Percentiles rank a stretch among this genome's conserved stretches.
phyloP scores from a whole-genome alignment of 1,139 yeast genomes.

The Pichia sp. region DNA sequence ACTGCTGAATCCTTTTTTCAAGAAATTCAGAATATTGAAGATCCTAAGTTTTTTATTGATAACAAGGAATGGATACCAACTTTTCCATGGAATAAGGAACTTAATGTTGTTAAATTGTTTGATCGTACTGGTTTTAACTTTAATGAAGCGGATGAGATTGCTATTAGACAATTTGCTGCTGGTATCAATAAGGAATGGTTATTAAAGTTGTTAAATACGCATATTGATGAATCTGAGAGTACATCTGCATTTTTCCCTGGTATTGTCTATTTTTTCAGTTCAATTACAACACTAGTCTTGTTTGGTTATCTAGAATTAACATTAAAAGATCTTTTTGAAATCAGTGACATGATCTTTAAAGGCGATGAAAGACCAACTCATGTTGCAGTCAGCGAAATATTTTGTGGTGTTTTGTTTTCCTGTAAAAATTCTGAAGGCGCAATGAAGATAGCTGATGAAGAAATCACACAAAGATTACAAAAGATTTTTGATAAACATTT shows the following conservation, averaged over 20 bases:
- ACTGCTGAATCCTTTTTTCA: slow-evolving; percentile 38
- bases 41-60: slow-evolving; percentile 54
- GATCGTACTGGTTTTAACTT: slow-evolving; percentile 33
- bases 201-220: slow-evolving; percentile 41
- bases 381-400: slow-evolving; percentile 54
- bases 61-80: slow-evolving; percentile 58
- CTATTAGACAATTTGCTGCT: slow-evolving; percentile 41
- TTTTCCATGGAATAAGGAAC: slow-evolving; percentile 66
- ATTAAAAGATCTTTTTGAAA: slow-evolving; percentile 43
- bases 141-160: slow-evolving; percentile 34
- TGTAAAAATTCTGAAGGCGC: slow-evolving; percentile 34
- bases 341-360: slow-evolving; percentile 48
- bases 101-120: slow-evolving; percentile 41
- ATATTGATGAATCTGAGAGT: slow-evolving; percentile 62
- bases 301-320: slow-evolving; percentile 36
- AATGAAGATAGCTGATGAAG: slow-evolving; percentile 39
- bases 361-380: slow-evolving; percentile 61
- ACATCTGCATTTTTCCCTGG: slow-evolving; percentile 56
- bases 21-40: slow-evolving; percentile 47
- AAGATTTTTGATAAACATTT: slow-evolving; percentile 52
- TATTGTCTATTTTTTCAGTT: slow-evolving; percentile 48
- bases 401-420: slow-evolving; percentile 51
- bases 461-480: slow-evolving; percentile 39
- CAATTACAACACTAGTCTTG: slow-evolving; percentile 41
- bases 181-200: slow-evolving; percentile 57